A percentile compares a stretch with the other conserved stretches of the same genome.
Evolutionary conservation across 441 rosid genomes (phyloP).

Genomic region (Gossypium schwendimanii): DNA sequence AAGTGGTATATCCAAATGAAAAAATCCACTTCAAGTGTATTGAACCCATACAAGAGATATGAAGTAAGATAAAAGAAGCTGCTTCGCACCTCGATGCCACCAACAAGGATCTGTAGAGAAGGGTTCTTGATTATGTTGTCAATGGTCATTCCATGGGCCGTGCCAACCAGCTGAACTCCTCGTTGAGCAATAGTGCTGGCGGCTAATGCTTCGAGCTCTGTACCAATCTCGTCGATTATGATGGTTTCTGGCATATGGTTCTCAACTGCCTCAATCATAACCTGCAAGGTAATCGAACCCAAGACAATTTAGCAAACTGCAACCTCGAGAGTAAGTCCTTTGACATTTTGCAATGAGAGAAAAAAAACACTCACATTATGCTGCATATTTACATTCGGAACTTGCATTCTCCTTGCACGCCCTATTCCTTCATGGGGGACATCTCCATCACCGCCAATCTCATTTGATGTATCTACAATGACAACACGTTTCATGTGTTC

Average conservation of each 20-base stretch:
- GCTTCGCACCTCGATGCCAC: slow-evolving; percentile 75
- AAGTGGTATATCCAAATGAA: neutral
- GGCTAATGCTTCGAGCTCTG: slow-evolving; percentile 94
- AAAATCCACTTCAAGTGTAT: neutral
- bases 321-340: no score
- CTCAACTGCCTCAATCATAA: slow-evolving; percentile 98
- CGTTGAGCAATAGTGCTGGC: slow-evolving; percentile 96
- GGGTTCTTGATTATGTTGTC: slow-evolving; percentile 88
- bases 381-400: slow-evolving; percentile 85
- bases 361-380: slow-evolving; percentile 52
- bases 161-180: slow-evolving; percentile 93
- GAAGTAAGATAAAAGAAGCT: slow-evolving; percentile 8
- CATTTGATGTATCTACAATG: slow-evolving; percentile 90
- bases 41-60: neutral
- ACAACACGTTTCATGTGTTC: slow-evolving; percentile 82
- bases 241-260: slow-evolving; percentile 92
- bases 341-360: neutral
- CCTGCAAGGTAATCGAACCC: slow-evolving; percentile 35
- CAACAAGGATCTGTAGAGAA: slow-evolving; percentile 77
- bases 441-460: slow-evolving; percentile 98
- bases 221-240: slow-evolving; percentile 89
- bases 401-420: slow-evolving; percentile 96
- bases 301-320: slow-evolving; percentile 1
- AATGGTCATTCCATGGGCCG: slow-evolving; percentile 91
- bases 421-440: slow-evolving; percentile 94